Base-by-base conservation (phyloP, 371 early-diverging fungal genomes). In the Smittium culicis region DNA sequence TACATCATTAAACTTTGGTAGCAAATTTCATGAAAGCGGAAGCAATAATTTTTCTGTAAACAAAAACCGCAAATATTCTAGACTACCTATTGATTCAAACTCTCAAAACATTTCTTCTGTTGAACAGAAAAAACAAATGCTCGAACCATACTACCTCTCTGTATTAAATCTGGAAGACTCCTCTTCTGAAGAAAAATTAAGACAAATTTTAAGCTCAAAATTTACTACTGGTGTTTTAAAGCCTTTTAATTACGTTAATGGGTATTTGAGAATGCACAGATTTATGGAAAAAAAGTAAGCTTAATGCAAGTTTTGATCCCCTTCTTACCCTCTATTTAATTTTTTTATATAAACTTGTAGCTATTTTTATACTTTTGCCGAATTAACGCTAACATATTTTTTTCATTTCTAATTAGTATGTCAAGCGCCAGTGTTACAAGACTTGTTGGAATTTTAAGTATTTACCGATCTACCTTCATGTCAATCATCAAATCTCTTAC, bases 181-280 rank as follows among this genome's bases (percentile, higher is more conserved):
- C 27, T 82, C 87, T 33, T 78, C 82, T 24, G 88, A 89, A 73
- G 92, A 89, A 67, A 86, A 90, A 60, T 76, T 93, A 69, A 89
- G 84, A 25, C 88, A 92, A 70, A 87, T 93, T 25, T 88, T 94
- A 73, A 86, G 86, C 68, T 91, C 92, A 45, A 95, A 95, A 76
- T 91, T 88, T 67, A 90, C 93, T 69, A 92, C 93, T 1, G 96
- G 96, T 0, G 82, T 92, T 67, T 74, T 95, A 62, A 91, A 90
- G 71, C 96, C 96, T 0, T 92, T 90, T 82, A 91, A 94, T 76
- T 93, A 93, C 77, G 89, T 90, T 67, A 87, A 83, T 75, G 88
- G 89, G 0, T 95, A 95, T 74, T 81, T 89, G n/a, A 80, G 91
- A 28, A 78, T 95, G 65, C 91, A 90, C 69, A 79, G 79, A 64